Evolutionary conservation across 208 protist genomes (phyloP).

Genomic region (Phytomonas serpens): DNA sequence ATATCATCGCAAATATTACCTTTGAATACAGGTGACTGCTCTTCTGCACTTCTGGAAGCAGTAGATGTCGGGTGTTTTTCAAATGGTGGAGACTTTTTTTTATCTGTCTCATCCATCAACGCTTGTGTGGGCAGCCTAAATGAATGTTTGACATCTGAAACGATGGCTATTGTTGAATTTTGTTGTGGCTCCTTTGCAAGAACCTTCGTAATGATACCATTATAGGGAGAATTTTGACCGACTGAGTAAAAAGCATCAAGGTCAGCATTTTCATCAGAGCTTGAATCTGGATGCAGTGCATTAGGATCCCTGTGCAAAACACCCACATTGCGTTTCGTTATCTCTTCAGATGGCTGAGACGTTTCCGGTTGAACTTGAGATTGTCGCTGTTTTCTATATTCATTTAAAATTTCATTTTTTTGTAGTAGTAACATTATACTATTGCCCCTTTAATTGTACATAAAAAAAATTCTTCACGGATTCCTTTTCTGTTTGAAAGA

Average conservation of each 20-base stretch:
- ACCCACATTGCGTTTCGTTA: neutral
- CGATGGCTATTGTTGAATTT: neutral
- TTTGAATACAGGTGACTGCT: neutral
- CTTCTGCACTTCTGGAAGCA: neutral
- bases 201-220: neutral
- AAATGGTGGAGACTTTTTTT: neutral
- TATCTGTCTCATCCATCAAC: neutral
- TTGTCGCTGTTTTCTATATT: conserved; percentile 25
- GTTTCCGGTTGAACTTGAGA: conserved; percentile 8
- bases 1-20: neutral
- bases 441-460: neutral
- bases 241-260: neutral
- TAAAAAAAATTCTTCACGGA: neutral
- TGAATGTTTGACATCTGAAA: neutral
- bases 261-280: neutral
- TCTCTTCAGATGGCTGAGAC: neutral
- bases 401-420: conserved; percentile 34
- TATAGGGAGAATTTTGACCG: neutral
- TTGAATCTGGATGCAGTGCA: neutral
- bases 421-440: conserved; percentile 26
- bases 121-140: neutral
- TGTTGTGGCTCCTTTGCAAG: neutral
- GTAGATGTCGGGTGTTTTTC: neutral
- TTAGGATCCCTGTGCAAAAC: neutral
- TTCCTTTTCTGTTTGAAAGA: neutral